A percentile compares a stretch with the other conserved stretches of the same genome.
Conservation (phyloP, 495 filamentous ascomycete species). For the Neurospora intermedia region DNA sequence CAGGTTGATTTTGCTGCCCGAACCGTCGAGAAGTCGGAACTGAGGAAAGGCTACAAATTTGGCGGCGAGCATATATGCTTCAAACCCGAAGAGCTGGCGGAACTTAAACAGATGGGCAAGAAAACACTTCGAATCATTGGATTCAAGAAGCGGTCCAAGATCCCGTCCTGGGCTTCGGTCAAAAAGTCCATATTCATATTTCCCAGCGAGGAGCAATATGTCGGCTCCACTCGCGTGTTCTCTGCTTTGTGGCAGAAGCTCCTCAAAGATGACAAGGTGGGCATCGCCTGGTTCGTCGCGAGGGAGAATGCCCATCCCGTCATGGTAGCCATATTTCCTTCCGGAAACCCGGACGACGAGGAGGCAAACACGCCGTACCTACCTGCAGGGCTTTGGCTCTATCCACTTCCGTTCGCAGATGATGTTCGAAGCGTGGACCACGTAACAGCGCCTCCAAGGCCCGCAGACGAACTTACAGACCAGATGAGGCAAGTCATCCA, state of each 20-base stretch:
- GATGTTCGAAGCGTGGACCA: conserved; percentile 64
- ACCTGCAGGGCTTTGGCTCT: conserved; percentile 83
- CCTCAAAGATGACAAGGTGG: conserved; percentile 63
- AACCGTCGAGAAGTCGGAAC: conserved; percentile 66
- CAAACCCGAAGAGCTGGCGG: conserved; percentile 66
- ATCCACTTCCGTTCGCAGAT: conserved; percentile 81
- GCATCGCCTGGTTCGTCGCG: conserved; percentile 80
- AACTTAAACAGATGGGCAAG: conserved; percentile 54
- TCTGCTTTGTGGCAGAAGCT: conserved; percentile 85
- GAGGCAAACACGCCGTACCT: conserved; percentile 49
- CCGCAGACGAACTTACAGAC: conserved; percentile 64
- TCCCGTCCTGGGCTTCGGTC: conserved; percentile 77
- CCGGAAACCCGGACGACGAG: conserved; percentile 54
- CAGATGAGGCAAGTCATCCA: conserved; percentile 70
- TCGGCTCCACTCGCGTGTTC: conserved; percentile 89
- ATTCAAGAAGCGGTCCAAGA: conserved; percentile 69
- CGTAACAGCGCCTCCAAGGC: conserved; percentile 33
- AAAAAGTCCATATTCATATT: conserved; percentile 88
- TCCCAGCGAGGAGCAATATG: conserved; percentile 78
- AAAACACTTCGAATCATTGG: conserved; percentile 86
- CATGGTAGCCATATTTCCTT: conserved; percentile 72
- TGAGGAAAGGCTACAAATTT: conserved; percentile 92
- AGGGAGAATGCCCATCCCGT: conserved; percentile 66
- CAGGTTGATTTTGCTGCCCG: conserved; percentile 66
- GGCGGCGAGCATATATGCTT: conserved; percentile 86